These are phyloP conservation scores for Aquilaria yunnanensis DNA, from an alignment of 345 rosid genomes.

Conservation along the genomic window DNA sequence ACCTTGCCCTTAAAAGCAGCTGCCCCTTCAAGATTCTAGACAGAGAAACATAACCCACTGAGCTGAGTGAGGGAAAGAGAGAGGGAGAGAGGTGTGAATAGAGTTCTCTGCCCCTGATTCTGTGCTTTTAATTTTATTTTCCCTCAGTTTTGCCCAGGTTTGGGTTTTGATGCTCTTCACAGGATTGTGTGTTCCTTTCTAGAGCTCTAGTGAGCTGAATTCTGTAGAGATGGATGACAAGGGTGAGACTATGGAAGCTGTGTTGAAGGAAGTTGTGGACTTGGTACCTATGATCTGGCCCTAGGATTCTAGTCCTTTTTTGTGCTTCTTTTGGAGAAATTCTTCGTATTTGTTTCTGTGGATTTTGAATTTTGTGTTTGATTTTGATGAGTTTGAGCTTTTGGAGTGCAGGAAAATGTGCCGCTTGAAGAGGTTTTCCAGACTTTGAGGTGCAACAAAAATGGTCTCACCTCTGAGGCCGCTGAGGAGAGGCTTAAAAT, in stretches of 20 bases:
- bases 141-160: background rate
- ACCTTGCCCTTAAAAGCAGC: constrained; percentile 13
- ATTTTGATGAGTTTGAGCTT: constrained; percentile 15
- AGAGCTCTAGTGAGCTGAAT: background rate
- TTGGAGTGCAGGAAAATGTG: constrained; percentile 44
- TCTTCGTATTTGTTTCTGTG: constrained; percentile 48
- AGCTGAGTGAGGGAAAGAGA: background rate
- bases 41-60: background rate
- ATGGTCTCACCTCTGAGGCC: constrained; percentile 54
- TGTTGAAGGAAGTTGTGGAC: constrained; percentile 64
- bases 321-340: constrained; percentile 37
- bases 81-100: constrained; percentile 7
- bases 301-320: background rate
- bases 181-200: constrained; percentile 3
- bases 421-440: constrained; percentile 62
- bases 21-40: constrained; percentile 17
- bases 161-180: background rate
- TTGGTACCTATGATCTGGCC: constrained; percentile 29
- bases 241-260: constrained; percentile 50
- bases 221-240: constrained; percentile 32
- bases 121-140: background rate
- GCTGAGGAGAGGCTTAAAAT: constrained; percentile 50
- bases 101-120: constrained; percentile 7
- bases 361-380: constrained; percentile 9
- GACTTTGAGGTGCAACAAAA: constrained; percentile 44